A percentile compares a stretch with the other conserved stretches of the same genome.
Evolutionary conservation across 2,329 filamentous ascomycete species (phyloP).

Genomic region (Fusarium sp.): DNA sequence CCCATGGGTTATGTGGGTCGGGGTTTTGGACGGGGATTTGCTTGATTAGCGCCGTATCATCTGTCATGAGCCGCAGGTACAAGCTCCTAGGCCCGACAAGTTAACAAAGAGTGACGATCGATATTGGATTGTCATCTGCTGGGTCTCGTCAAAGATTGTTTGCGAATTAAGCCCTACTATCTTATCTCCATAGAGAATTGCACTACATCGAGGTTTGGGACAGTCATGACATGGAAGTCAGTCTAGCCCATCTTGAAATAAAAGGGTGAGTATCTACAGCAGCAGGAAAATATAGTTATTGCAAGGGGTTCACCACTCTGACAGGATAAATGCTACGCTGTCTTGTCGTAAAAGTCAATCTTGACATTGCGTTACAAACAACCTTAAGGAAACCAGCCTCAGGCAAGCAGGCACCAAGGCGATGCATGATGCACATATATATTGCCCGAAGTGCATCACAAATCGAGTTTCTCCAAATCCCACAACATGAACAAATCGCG

Average conservation of each 20-base stretch:
- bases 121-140: not conserved
- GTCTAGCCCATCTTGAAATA: too few species aligned
- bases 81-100: conserved; percentile 5
- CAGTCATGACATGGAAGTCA: too few species aligned
- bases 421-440: not conserved
- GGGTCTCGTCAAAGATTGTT: not conserved
- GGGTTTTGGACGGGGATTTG: conserved; percentile 22
- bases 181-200: too few species aligned
- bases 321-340: not conserved
- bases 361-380: not conserved
- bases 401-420: conserved; percentile 13
- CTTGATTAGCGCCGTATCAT: conserved; percentile 27
- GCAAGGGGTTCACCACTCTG: too few species aligned
- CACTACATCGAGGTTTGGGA: too few species aligned
- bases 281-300: too few species aligned
- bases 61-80: conserved; percentile 24
- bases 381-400: not conserved
- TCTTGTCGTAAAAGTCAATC: not conserved
- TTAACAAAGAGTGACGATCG: conserved; percentile 10
- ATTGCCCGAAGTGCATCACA: conserved; percentile 3
- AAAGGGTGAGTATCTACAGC: too few species aligned
- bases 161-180: not conserved
- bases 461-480: conserved; percentile 3
- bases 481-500: not conserved
- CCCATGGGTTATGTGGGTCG: conserved; percentile 23